These are phyloP conservation scores for Petasospora fabianii DNA, from an alignment of 1,139 yeast species.

Conservation along the genomic window DNA sequence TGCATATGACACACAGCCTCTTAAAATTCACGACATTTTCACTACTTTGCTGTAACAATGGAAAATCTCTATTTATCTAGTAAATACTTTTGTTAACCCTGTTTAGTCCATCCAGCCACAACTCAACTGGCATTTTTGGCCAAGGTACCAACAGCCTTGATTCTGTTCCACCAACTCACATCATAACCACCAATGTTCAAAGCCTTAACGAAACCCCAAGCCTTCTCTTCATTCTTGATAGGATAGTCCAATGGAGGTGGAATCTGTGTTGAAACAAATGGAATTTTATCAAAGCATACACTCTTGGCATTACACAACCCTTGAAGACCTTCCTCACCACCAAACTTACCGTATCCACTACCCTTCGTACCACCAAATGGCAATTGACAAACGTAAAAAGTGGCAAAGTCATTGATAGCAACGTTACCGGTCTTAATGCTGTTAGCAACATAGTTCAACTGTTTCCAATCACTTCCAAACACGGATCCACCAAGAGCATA, in stretches of 20 bases:
- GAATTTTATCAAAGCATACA: slow-evolving; percentile 76
- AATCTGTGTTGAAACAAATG: slow-evolving; percentile 74
- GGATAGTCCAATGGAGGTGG: slow-evolving; percentile 93
- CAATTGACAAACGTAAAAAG: slow-evolving; percentile 88
- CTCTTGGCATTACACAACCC: slow-evolving; percentile 87
- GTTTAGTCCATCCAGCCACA: not conserved
- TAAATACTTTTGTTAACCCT: not conserved
- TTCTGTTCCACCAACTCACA: slow-evolving; percentile 60
- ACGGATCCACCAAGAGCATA: slow-evolving; percentile 92
- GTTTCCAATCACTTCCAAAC: slow-evolving; percentile 60
- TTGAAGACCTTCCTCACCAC: slow-evolving; percentile 92
- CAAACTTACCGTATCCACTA: slow-evolving; percentile 95
- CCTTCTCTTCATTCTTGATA: slow-evolving; percentile 69
- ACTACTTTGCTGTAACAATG: not conserved
- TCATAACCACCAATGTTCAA: slow-evolving; percentile 89
- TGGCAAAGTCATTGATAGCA: slow-evolving; percentile 95
- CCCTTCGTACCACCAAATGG: slow-evolving; percentile 95
- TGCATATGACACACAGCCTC: too few relatives aligned
- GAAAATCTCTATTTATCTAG: not conserved
- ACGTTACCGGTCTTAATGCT: slow-evolving; percentile 79
- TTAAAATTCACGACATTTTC: too few relatives aligned
- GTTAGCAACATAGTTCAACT: slow-evolving; percentile 61
- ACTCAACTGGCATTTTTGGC: slow-evolving; percentile 35
- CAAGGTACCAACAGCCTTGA: slow-evolving; percentile 49
- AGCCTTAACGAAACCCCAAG: slow-evolving; percentile 83